A percentile compares a stretch with the other conserved stretches of the same genome.
Evolutionary conservation across 305 asterid genomes (phyloP).

Genomic region (Andrographis paniculata): DNA sequence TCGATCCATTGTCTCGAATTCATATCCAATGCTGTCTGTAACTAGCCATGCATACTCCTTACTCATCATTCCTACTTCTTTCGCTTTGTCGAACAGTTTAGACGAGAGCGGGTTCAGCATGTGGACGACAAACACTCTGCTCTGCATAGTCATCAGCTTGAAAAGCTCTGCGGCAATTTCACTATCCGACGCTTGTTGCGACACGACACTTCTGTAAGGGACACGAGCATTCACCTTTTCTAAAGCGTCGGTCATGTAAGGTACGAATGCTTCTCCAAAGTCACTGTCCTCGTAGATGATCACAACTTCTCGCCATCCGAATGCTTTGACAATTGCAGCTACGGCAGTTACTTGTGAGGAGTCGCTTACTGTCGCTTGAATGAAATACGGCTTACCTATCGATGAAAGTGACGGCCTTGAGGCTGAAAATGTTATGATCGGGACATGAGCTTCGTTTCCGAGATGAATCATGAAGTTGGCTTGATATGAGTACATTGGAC

Average conservation of each 20-base stretch:
- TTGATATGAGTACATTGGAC: conserved; percentile 68
- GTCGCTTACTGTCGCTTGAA: conserved; percentile 75
- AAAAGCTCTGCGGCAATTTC: conserved; percentile 28
- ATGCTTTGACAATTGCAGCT: conserved; percentile 57
- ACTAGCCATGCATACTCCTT: too few species aligned
- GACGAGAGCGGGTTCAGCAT: conserved; percentile 23
- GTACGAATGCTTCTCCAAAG: conserved; percentile 35
- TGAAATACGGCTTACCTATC: conserved; percentile 73
- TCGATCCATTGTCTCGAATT: too few species aligned
- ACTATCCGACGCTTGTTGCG: conserved; percentile 26
- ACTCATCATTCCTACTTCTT: conserved; percentile 28
- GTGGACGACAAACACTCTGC: conserved; percentile 36
- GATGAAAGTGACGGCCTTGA: conserved; percentile 65
- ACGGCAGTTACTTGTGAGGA: conserved; percentile 66
- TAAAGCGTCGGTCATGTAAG: conserved; percentile 26
- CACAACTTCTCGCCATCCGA: conserved; percentile 47
- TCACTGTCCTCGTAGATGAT: conserved; percentile 63
- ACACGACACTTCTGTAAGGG: conserved; percentile 32
- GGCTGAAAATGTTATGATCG: conserved; percentile 75
- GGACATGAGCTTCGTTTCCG: conserved; percentile 78
- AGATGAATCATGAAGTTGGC: conserved; percentile 77
- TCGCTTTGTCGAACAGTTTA: conserved; percentile 23
- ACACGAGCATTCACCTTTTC: conserved; percentile 22
- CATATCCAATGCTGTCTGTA: too few species aligned
- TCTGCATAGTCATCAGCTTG: conserved; percentile 35